Base-by-base conservation (phyloP, 2,329 filamentous ascomycete species). In the Metarhizium album region DNA sequence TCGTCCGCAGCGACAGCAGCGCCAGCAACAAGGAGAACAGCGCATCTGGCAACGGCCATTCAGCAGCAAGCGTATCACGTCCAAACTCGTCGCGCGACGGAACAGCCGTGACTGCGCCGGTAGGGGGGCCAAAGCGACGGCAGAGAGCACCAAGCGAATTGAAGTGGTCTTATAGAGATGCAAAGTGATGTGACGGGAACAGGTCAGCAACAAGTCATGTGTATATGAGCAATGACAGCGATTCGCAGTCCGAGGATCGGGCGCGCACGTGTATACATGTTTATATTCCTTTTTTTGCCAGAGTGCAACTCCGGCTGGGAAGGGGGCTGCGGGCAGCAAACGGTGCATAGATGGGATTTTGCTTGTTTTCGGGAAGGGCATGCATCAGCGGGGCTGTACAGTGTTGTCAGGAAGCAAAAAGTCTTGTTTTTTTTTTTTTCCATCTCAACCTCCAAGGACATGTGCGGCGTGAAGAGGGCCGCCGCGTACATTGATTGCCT, bases 1-100 rank as follows among this genome's bases (percentile, higher is more conserved):
- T 67, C 9, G 59, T 64, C 24, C 64, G 68, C 40, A 69, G 67
- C 51, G 66, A 71, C 27, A 70, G 69, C 60, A 66, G 62, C 48
- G 49, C 65, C 47, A 68, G 70, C 52, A 67, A 69, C 57, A 70
- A 69, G 58, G 67, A 71, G 55, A 69, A 69, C 51, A 53, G 46
- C 42, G 51, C 35, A 14, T 20, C 46, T 16, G 14, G 40, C n/a
- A 23, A 23, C 37, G 31, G 45, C 46, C 42, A 46, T 33, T 20
- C 45, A 11, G 18, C 18, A n/a, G 40, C 22, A 9, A 31, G 47
- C 16, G 22, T 43, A 16, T 40, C 51, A 4, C 40, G 42, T 6
- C 50, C 45, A 1, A 23, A 22, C 2, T 47, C 47, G 5, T 50
- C 51, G 24, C 38, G 49, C 18, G 55, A 58, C 18, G 45, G 27